Conservation (phyloP, 2,329 filamentous ascomycete species). For the Aspergillus sp. region DNA sequence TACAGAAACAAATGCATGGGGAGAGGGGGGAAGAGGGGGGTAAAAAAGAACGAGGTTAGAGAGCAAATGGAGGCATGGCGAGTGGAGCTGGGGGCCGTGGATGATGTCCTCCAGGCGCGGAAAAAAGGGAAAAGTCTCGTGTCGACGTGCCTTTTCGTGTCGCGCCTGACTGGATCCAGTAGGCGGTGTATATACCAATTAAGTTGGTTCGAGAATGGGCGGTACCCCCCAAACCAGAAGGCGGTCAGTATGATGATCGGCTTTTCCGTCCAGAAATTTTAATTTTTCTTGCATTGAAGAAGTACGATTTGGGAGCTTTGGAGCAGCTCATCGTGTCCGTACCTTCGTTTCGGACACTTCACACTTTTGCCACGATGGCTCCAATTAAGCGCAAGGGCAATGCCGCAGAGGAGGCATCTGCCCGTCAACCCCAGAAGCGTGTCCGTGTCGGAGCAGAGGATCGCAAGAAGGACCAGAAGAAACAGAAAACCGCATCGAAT, state of each 20-base stretch:
- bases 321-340: constrained; percentile 29
- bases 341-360: constrained; percentile 26
- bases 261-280: constrained; percentile 22
- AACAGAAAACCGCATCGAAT: constrained; percentile 27
- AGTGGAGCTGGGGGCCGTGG: constrained; percentile 22
- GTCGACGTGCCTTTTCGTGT: constrained; percentile 31
- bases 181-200: constrained; percentile 21
- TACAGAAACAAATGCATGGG: constrained; percentile 17
- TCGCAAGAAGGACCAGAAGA: constrained; percentile 37
- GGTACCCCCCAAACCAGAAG: constrained; percentile 8
- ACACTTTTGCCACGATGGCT: constrained; percentile 40
- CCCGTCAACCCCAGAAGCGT: constrained; percentile 43
- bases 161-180: constrained; percentile 19
- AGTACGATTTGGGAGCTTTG: constrained; percentile 23
- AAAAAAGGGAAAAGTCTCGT: constrained; percentile 19
- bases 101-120: constrained; percentile 20
- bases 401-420: constrained; percentile 36
- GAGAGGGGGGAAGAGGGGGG: constrained; percentile 4
- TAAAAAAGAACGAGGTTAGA: constrained; percentile 6
- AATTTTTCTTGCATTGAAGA: constrained; percentile 22
- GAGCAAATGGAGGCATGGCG: constrained; percentile 18
- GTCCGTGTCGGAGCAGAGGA: constrained; percentile 42
- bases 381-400: constrained; percentile 50
- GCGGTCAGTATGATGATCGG: constrained; percentile 20
- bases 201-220: constrained; percentile 11